Base-by-base conservation (phyloP, 2,329 filamentous ascomycete species). In the Immersiporthe knoxdaviesiana region DNA sequence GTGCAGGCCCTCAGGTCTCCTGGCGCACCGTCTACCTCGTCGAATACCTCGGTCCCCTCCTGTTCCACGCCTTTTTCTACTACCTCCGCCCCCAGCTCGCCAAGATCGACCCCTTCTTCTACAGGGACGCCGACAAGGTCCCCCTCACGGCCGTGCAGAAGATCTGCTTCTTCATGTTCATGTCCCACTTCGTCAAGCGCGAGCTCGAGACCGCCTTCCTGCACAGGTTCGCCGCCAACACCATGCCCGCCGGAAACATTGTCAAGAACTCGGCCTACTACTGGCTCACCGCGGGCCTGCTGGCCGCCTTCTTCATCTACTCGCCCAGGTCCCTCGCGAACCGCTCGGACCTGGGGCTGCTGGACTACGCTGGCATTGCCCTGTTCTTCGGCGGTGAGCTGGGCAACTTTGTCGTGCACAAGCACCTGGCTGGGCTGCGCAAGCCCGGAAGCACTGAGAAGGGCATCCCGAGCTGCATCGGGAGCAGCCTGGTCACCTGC, bases 201-300 rank as follows among this genome's bases (percentile, higher is more conserved):
- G 96, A 99, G 84, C 86, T 93, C 73, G 96, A 99, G 84, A 98
- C 96, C 0, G 78, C 97, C 72, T 97, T 96, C 78, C 88, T 99
- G 72, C 96, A 99, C 85, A 93, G 93, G 78, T 99, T 99, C 85
- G 95, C 93, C 68, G 89, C 91, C 72, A 93, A 92, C 76, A 99
- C 96, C 63, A 99, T 99, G 96, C 96, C 96, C 24, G 86, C 88
- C 69, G 83, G 81, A 77, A 97, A 97, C 84, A 93, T 99, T 78
- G 91, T 97, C 87, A 96, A 95, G 82, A 99, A 99, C 86, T 93
- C 91, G 73, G 88, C 87, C 74, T 95, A 97, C 84, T 99, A 99
- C 88, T 99, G 96, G 96, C 76, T 91, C 44, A 81, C 95, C 67
- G 91, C 91, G 5, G 96, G 96, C 63, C 77, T 94, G 35, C 88